These are phyloP conservation scores for Orbilia javanica DNA, from an alignment of 2,329 filamentous ascomycete species.

Conservation along the genomic window DNA sequence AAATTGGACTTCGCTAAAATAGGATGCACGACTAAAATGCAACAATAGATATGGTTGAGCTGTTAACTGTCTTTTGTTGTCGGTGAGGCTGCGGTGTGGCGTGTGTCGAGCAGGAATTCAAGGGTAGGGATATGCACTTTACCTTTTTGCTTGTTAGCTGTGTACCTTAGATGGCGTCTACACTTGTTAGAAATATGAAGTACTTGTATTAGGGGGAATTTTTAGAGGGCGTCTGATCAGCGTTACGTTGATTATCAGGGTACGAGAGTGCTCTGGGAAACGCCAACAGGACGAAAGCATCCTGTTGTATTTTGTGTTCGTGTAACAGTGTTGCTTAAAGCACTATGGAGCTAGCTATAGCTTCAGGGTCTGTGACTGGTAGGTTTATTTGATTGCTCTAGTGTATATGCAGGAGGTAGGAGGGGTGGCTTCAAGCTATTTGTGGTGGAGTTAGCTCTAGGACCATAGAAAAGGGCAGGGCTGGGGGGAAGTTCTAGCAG, in stretches of 20 bases:
- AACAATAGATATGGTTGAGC: no score
- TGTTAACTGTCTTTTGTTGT: no score
- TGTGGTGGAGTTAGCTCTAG: no score
- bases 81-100: no score
- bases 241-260: background rate
- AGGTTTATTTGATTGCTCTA: background rate
- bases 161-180: no score
- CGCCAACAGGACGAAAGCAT: background rate
- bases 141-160: no score
- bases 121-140: no score
- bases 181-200: background rate
- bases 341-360: background rate
- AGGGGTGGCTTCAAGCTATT: background rate
- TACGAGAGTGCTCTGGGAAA: background rate
- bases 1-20: background rate
- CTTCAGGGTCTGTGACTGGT: background rate
- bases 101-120: no score
- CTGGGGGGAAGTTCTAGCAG: background rate
- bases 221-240: background rate
- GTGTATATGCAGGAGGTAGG: background rate
- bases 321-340: conserved; percentile 7
- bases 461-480: background rate
- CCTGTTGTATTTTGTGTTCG: conserved; percentile 3
- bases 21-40: background rate
- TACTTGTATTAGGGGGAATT: background rate